Base-by-base conservation (phyloP, 371 early-diverging fungal species). In the Nematocida major region DNA sequence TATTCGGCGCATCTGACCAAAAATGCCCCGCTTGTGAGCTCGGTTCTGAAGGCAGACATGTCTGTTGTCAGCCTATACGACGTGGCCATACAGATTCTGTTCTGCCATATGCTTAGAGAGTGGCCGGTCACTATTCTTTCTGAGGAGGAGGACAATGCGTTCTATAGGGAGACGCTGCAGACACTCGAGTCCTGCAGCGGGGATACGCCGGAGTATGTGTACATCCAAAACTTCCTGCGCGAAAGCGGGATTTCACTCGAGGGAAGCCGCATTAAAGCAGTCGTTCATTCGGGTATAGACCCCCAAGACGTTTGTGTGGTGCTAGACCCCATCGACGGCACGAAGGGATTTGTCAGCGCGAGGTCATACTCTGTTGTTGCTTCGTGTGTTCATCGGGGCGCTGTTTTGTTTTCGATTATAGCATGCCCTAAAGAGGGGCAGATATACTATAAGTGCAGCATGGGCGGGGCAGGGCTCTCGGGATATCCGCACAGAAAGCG, bases 261-360 rank as follows among this genome's bases (percentile, higher is more conserved):
- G 5, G 34, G n/a, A 28, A n/a, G 20, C 7, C 3, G 42, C 0
- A 15, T 7, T 20, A 40, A 34, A 36, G 7, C 34, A 1, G 38
- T 57, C 7, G 5, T 7, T 11, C 34, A 26, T 11, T 57, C 36
- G n/a, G 11, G 43, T 13, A 13, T 0, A 7, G 36, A 4, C 20
- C 13, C 36, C 9, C 47, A 45, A 28, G 34, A 45, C n/a, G 24
- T 62, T 4, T 32, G 13, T 20, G 50, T 69, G 30, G 32, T 69
- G 30, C 20, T 69, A 45, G 70, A 69, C 42, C 70, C 70, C 20
- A 69, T 69, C 9, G 70, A 69, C 51, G 70, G 70, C 15, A 69
- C 70, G 18, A 20, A 30, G 13, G 70, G 70, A 5, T 69, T 69
- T 69, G 43, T 69, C 47, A 54, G 36, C 22, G 2, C 1, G 30